Evolutionary conservation across 2,329 filamentous ascomycete species (phyloP), one percentile per base, ranked within the genome.

Genomic region (Verticillium longisporum): DNA sequence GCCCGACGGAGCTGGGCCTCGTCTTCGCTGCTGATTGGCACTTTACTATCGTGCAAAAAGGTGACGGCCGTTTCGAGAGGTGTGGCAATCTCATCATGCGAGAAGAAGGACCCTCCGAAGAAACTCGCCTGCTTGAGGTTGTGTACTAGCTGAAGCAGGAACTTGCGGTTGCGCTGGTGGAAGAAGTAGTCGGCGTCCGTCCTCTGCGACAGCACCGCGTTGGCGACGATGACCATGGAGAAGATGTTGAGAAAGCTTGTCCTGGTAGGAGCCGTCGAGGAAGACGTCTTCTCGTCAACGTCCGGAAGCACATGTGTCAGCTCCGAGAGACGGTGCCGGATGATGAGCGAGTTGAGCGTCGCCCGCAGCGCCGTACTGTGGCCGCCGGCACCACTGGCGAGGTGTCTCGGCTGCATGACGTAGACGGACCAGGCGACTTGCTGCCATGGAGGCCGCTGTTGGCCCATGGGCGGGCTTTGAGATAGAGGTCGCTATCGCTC

Each of bases 121-220:
- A 97, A 96, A 57, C 90, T 91, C 6, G 91, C 88, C 69, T 95
- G 89, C 18, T 91, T 85, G 55, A 97, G 73, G 68, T 97, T 97
- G 60, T 82, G 83, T 4, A 96, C 88, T 2, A 96, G 77, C 59
- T 85, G 79, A 32, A 87, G 76, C 13, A 96, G 77, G 45, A 82
- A 81, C 64, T 86, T 88, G 34, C 83, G 78, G 67, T 93, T 93
- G 13, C 83, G 86, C 0, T 85, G 83, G 67, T 97, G 90, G 67
- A 97, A 97, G 65, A 98, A 88, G 70, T 97, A 97, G 71, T 97
- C 93, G 60, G 84, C 80, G 67, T 94, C 94, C 0, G 83, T 86
- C 11, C 93, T 81, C 69, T 97, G 91, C 5, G 92, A 97, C 31
- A 93, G 93, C 1, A 98, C 87, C 0, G 92, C 87, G 70, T 98